A percentile compares a stretch with the other conserved stretches of the same genome.
Evolutionary conservation across 1,284 basidiomycete genomes (phyloP).

Genomic region (Ceratobasidium sp.): DNA sequence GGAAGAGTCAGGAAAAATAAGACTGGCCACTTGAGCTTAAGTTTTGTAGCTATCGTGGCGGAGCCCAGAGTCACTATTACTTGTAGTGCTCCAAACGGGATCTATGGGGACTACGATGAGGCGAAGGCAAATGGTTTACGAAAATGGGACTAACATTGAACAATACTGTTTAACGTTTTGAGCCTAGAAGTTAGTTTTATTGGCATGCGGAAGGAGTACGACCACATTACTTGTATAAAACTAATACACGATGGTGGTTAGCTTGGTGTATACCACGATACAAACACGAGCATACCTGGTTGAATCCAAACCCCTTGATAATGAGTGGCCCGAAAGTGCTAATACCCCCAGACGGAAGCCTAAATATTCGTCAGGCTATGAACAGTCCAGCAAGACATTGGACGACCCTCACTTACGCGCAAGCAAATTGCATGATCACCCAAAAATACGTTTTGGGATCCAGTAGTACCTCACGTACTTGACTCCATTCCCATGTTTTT

Average conservation of each 20-base stretch:
- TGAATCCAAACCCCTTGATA: conserved; percentile 51
- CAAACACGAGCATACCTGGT: conserved; percentile 28
- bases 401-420: conserved; percentile 26
- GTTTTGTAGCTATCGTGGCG: conserved; percentile 62
- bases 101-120: conserved; percentile 47
- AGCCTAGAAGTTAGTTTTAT: background rate
- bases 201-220: conserved; percentile 21
- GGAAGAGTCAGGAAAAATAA: conserved; percentile 61
- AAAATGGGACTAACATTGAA: conserved; percentile 20
- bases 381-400: background rate
- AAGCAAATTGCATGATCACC: conserved; percentile 47
- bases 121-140: too few relatives aligned
- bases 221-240: conserved; percentile 50
- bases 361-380: conserved; percentile 48
- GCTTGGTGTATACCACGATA: background rate
- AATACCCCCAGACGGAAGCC: conserved; percentile 57
- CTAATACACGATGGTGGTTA: background rate
- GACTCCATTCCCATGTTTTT: conserved; percentile 57
- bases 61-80: conserved; percentile 60
- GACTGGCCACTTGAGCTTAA: conserved; percentile 67
- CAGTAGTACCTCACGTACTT: conserved; percentile 57
- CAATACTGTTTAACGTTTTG: background rate
- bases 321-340: conserved; percentile 56
- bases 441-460: conserved; percentile 58
- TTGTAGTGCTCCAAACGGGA: conserved; percentile 65